Evolutionary conservation across 2,329 filamentous ascomycete genomes (phyloP), one percentile per base, ranked within the genome.

Genomic region (Penicillium digitatum): DNA sequence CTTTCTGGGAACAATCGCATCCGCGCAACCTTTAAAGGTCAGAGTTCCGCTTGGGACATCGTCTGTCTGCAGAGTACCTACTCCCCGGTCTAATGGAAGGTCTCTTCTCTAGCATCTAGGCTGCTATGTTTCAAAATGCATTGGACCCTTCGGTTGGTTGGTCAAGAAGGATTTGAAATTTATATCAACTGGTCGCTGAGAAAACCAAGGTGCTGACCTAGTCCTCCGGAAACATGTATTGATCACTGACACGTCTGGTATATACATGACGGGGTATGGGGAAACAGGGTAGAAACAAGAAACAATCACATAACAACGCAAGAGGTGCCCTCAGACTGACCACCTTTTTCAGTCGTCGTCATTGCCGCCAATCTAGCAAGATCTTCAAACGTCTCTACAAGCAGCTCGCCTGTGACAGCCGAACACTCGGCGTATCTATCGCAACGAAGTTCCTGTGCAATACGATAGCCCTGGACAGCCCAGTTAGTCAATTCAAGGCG

Each of bases 361-460:
- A 77, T 80, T n/a, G 79, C 83, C 4, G 81, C 80, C 29, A 81
- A 79, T 65, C 72, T 78, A 10, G 82, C 81, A 20, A 86, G 74
- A 66, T 86, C 83, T 63, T 86, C 82, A 55, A 86, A 77, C 0
- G 82, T 81, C 67, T 86, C 79, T 31, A 73, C 72, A 60, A 84
- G 80, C 37, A 86, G 70, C 69, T 85, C 81, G 3, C 83, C 83
- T 6, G 83, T 86, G 37, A 81, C 35, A 38, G 83, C 82, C 57
- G 81, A 84, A 60, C 83, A 86, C 65, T 86, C 83, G 3, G 82
- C 83, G 69, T 86, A 86, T 34, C 77, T 74, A 73, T 86, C 83
- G 66, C 80, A 83, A 24, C 82, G 74, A 71, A 86, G 79, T 61
- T 82, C 79, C 61, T 84, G 82, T 16, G 83, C 82, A 7, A 82